A percentile compares a stretch with the other conserved stretches of the same genome.
Conservation (phyloP, 495 filamentous ascomycete genomes). For the Aspergillus egyptiacus region DNA sequence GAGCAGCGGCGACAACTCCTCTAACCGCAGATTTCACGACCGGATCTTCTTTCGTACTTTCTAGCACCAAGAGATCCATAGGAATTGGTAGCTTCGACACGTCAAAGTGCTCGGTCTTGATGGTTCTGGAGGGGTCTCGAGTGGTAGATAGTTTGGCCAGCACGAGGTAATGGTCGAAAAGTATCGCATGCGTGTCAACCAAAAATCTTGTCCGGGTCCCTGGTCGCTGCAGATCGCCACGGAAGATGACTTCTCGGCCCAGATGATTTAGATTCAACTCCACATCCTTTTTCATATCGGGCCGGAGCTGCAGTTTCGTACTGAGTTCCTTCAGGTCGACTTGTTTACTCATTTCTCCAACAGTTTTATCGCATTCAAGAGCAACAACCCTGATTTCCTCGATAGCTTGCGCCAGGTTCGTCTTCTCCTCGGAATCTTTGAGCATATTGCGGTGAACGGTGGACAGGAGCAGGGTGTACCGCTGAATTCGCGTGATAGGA, state of each 20-base stretch:
- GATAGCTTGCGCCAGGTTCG: conserved; percentile 76
- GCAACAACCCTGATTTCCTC: conserved; percentile 95
- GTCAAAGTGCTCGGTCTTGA: conserved; percentile 83
- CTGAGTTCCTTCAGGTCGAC: conserved; percentile 85
- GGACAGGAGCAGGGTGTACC: conserved; percentile 76
- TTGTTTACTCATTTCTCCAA: conserved; percentile 90
- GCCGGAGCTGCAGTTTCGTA: conserved; percentile 72
- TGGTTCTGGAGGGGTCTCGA: conserved; percentile 56
- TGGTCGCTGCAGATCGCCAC: conserved; percentile 83
- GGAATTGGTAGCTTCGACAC: conserved; percentile 95
- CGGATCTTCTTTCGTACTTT: conserved; percentile 85
- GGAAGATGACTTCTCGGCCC: conserved; percentile 79
- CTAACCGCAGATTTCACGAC: conserved; percentile 75
- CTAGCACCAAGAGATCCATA: conserved; percentile 89
- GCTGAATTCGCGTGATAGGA: conserved; percentile 87
- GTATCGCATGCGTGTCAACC: conserved; percentile 84
- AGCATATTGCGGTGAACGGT: conserved; percentile 81
- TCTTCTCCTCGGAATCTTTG: conserved; percentile 82
- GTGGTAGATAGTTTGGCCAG: conserved; percentile 72
- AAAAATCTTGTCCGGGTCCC: conserved; percentile 79
- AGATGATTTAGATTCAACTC: conserved; percentile 86
- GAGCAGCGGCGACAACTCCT: conserved; percentile 56
- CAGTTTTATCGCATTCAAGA: conserved; percentile 84
- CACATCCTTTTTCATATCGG: conserved; percentile 77
- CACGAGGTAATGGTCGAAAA: conserved; percentile 96